Evolutionary conservation across 2,329 filamentous ascomycete species (phyloP).

Genomic region (Tricladium varicosporioides): DNA sequence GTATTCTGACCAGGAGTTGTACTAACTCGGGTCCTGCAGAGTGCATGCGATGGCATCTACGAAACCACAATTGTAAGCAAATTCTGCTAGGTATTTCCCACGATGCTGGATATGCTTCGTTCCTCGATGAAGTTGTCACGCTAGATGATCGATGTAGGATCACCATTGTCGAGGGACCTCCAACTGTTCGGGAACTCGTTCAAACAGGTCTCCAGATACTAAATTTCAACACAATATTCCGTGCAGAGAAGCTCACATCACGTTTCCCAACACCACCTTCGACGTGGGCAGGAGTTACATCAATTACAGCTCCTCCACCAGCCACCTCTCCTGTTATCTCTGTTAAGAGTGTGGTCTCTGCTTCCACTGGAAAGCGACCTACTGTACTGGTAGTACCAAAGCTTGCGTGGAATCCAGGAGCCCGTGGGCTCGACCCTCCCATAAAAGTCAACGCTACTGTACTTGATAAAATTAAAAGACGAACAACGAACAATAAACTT

Average conservation of each 20-base stretch:
- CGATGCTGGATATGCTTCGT: constrained; percentile 58
- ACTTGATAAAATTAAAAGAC: constrained; percentile 55
- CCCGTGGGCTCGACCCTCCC: constrained; percentile 53
- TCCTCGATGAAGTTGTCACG: constrained; percentile 52
- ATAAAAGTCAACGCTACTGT: constrained; percentile 45
- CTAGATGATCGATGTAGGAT: constrained; percentile 47
- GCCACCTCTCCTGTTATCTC: constrained; percentile 18
- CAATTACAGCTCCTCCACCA: constrained; percentile 23
- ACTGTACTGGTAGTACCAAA: constrained; percentile 11
- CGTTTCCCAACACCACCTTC: constrained; percentile 24
- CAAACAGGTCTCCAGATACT: constrained; percentile 46
- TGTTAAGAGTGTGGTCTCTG: constrained; percentile 16
- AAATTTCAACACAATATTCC: constrained; percentile 51
- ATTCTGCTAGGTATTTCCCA: constrained; percentile 61
- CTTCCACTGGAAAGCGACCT: constrained; percentile 9
- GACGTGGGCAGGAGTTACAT: constrained; percentile 34
- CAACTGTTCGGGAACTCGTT: constrained; percentile 49
- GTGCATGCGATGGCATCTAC: constrained; percentile 52
- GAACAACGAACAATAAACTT: constrained; percentile 53
- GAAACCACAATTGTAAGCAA: constrained; percentile 60
- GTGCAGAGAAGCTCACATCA: constrained; percentile 48
- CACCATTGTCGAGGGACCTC: constrained; percentile 53
- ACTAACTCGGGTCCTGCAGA: constrained; percentile 24
- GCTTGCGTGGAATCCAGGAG: constrained; percentile 50
- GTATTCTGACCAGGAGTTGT: background rate